Evolutionary conservation across 2,329 filamentous ascomycete genomes (phyloP), one percentile per base, ranked within the genome.

Genomic region (Erysiphe pulchra): DNA sequence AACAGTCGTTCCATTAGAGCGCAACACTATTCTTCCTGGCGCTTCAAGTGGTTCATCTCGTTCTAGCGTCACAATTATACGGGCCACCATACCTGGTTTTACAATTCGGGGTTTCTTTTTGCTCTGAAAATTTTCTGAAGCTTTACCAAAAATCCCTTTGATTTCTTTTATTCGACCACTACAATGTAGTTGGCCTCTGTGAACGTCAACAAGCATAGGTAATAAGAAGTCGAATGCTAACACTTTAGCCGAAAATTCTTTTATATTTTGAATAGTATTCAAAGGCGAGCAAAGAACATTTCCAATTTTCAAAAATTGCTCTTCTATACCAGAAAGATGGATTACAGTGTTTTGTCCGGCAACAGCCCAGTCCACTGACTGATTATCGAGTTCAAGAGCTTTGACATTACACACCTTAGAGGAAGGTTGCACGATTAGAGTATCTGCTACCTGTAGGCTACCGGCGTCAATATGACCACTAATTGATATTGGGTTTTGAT

Each of bases 151-250:
- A 1, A 76, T 68, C 0, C 80, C 81, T 9, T 79, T 63, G 51
- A 95, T 68, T 50, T 74, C 71, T 45, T 69, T 68, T 37, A 98
- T 80, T 42, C 73, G 71, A 0, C 81, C 90, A 0, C 82, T 70
- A 0, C 77, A 75, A 59, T 93, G 81, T 44, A 95, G 63, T 9
- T 85, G 70, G 0, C 90, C 90, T 17, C 84, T 69, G 59, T 94
- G 86, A 9, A 98, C 75, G 55, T 95, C 87, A 10, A 95, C 73
- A 20, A 75, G 73, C 73, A 87, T 90, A 0, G 87, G 87, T 62
- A 86, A 78, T 14, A 98, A 63, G 50, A 87, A 78, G 49, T 93
- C 84, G 55, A 95, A 92, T 0, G 86, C 84, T 47, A 94, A 69
- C 11, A 90, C 75, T 61, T 92, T 92, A 49, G 80, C 74, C 1